Evolutionary conservation across 176 grass and related monocot species (phyloP).

Genomic region (Phoenix dactylifera): DNA sequence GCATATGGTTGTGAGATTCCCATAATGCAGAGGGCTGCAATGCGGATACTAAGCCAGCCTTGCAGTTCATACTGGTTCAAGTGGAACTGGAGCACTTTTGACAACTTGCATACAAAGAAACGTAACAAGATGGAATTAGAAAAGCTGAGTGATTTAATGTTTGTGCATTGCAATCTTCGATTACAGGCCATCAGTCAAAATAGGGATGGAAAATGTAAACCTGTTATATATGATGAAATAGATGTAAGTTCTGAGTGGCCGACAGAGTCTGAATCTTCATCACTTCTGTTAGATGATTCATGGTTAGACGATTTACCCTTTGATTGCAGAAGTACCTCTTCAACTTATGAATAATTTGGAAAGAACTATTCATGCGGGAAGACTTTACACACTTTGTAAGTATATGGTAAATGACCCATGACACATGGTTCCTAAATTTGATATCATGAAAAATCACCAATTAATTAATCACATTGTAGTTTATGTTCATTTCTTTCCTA

Average conservation of each 20-base stretch:
- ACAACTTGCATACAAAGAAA: conserved; percentile 6
- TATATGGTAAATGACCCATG: too few species aligned
- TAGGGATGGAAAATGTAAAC: conserved; percentile 11
- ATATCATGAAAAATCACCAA: too few species aligned
- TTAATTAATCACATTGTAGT: too few species aligned
- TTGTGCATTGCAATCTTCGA: conserved; percentile 26
- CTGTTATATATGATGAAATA: conserved; percentile 18
- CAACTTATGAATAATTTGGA: conserved; percentile 9
- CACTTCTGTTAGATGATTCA: conserved; percentile 20
- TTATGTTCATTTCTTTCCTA: too few species aligned
- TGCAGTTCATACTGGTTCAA: conserved; percentile 24
- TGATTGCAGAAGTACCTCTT: conserved; percentile 6
- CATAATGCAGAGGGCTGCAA: conserved; percentile 13
- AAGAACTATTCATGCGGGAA: background rate
- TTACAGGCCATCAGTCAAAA: conserved; percentile 13
- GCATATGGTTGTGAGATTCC: conserved; percentile 27
- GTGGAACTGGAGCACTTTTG: conserved; percentile 21
- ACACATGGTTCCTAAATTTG: too few species aligned
- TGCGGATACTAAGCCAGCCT: conserved; percentile 24
- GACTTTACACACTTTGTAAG: background rate
- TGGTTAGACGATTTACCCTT: conserved; percentile 20
- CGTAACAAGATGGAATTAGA: conserved; percentile 17
- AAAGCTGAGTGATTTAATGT: conserved; percentile 18
- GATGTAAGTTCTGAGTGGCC: conserved; percentile 24
- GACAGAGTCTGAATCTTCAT: conserved; percentile 18